These are phyloP conservation scores for Hansenula lynferdii DNA, from an alignment of 1,139 yeast genomes.

Conservation along the genomic window DNA sequence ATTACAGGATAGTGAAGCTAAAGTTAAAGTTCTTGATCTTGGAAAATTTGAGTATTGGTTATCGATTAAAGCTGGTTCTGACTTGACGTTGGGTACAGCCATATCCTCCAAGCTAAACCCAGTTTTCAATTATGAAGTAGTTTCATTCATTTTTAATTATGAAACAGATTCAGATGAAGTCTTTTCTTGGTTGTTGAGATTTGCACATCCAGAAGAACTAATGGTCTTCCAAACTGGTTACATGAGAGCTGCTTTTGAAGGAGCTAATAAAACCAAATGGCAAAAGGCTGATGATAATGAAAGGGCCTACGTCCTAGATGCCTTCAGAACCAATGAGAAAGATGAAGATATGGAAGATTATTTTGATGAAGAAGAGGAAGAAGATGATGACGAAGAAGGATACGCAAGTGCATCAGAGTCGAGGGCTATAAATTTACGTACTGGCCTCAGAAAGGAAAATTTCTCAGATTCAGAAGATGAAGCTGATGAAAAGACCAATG, in stretches of 20 bases:
- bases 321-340: constrained; percentile 35
- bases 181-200: constrained; percentile 62
- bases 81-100: constrained; percentile 35
- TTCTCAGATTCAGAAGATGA: constrained; percentile 23
- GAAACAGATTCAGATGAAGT: constrained; percentile 30
- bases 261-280: constrained; percentile 50
- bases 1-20: constrained; percentile 32
- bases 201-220: constrained; percentile 36
- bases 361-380: constrained; percentile 20
- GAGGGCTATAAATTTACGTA: constrained; percentile 11
- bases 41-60: constrained; percentile 52
- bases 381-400: constrained; percentile 12
- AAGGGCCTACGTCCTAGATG: constrained; percentile 43
- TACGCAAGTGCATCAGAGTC: no score
- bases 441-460: constrained; percentile 17
- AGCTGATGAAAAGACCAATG: constrained; percentile 20
- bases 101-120: constrained; percentile 56
- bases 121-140: constrained; percentile 51
- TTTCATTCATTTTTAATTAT: constrained; percentile 65
- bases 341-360: no score
- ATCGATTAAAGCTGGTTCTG: constrained; percentile 31
- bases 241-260: constrained; percentile 58
- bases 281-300: constrained; percentile 35
- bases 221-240: constrained; percentile 48
- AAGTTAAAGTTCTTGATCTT: constrained; percentile 39